Base-by-base conservation (phyloP, 148 eudicot genomes). In the Heliamphora exappendiculata region DNA sequence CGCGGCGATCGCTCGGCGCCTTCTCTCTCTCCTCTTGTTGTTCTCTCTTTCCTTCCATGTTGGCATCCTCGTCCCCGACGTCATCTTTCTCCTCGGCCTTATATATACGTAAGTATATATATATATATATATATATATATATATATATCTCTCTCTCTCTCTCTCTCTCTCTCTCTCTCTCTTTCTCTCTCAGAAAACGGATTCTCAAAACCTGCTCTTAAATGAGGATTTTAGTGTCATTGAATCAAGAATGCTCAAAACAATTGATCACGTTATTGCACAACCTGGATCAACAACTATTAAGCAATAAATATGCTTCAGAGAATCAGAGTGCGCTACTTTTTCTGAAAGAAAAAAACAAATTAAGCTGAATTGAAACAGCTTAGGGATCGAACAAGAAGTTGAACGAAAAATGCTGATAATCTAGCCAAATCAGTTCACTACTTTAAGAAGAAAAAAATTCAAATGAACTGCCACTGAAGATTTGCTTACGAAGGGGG, bases 21-120 rank as follows among this genome's bases (percentile, higher is more conserved):
- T 67, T 78, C 91, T 78, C 80, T 88, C 91, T 33, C 91, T 78
- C 79, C 79, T 79, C 88, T 83, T 86, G 83, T 88, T 88, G 81
- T 88, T 88, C 88, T 88, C 91, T 60, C 91, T 83, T 84, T 88
- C 91, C 83, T 77, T 88, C 88, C 89, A 88, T 10, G 89, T 70
- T 75, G 91, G 89, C 82, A 70, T 55, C 78, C 91, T 67, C 62
- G 77, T 63, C 59, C 91, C 84, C 44, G 82, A 55, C 70, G 84
- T 80, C 89, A 82, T 77, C 78, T 34, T 62, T 50, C 67, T 8
- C 67, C 14, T 14, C 10, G 55, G 29, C 68, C n/a, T 59, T 45
- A 14, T 29, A 45, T 47, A 16, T 42, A 24, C 37, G 11, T 65
- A 63, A 16, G 3, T 49, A 13, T 49, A 42, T 33, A 33, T 63